Percentiles rank a stretch among this genome's conserved stretches.
phyloP scores from a whole-genome alignment of 179 eudicot species.

The Carnegiea gigantea region DNA sequence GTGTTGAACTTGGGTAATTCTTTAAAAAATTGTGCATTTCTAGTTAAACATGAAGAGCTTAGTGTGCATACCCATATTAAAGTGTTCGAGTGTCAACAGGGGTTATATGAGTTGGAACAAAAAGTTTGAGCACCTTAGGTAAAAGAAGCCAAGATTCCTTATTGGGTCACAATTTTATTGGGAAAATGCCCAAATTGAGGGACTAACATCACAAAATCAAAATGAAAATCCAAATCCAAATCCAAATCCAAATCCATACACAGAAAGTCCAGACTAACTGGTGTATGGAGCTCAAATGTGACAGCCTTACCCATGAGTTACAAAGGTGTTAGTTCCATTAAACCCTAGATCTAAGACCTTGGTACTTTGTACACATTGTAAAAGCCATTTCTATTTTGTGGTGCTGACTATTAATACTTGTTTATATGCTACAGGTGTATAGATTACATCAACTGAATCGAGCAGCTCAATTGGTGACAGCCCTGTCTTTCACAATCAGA shows the following conservation, averaged over 20 bases:
- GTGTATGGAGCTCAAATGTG: not conserved
- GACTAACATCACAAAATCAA: not conserved
- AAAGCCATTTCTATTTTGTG: not conserved
- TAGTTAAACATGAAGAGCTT: too few relatives aligned
- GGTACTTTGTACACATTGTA: not conserved
- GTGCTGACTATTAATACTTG: not conserved
- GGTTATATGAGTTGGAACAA: not conserved
- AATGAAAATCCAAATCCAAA: not conserved
- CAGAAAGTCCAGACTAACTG: not conserved
- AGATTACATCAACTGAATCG: constrained; percentile 94
- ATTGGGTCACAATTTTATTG: not conserved
- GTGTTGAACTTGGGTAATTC: too few relatives aligned
- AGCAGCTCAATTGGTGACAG: constrained; percentile 96
- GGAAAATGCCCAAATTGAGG: not conserved
- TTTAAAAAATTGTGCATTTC: too few relatives aligned
- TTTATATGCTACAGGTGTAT: constrained; percentile 53
- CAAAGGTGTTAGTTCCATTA: not conserved
- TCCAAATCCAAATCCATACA: not conserved
- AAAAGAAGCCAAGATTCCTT: not conserved
- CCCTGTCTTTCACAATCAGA: constrained; percentile 87
- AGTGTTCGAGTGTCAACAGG: not conserved
- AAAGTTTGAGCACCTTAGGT: not conserved
- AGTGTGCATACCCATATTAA: too few relatives aligned
- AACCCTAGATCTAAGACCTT: not conserved
- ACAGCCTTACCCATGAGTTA: not conserved